Percentiles rank a stretch among this genome's conserved stretches.
Evolutionary conservation across 768 basidiomycete genomes (phyloP).

Genomic region (Suillus ampliporus): DNA sequence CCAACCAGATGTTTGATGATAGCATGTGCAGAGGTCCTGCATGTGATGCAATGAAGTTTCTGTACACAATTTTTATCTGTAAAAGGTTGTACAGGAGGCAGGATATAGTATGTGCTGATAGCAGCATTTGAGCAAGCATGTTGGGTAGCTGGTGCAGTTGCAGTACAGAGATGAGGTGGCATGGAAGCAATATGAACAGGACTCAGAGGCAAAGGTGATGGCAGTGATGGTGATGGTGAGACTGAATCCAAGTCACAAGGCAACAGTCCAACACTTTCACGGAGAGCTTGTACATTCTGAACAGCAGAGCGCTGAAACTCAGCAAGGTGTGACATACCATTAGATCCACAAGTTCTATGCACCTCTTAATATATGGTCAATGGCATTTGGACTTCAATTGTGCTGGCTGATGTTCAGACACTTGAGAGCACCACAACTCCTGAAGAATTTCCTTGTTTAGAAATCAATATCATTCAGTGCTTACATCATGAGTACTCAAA

Average conservation of each 20-base stretch:
- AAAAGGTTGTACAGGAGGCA: not conserved
- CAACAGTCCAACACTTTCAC: slow-evolving; percentile 11
- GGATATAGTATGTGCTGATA: not conserved
- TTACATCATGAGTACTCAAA: too few species aligned
- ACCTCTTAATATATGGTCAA: not conserved
- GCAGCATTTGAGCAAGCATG: not conserved
- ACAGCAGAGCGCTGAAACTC: slow-evolving; percentile 8
- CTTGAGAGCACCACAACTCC: not conserved
- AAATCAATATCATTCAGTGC: too few species aligned
- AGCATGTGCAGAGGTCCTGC: not conserved
- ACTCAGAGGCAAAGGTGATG: not conserved
- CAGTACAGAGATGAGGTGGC: not conserved
- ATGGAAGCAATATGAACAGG: not conserved
- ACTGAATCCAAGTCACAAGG: slow-evolving; percentile 4
- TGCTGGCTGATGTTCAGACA: not conserved
- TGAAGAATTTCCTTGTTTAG: too few species aligned
- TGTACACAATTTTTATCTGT: not conserved
- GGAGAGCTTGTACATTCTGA: slow-evolving; percentile 7
- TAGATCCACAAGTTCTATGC: not conserved
- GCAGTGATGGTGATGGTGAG: not conserved
- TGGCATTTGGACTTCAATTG: not conserved
- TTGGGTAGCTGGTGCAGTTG: not conserved
- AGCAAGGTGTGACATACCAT: not conserved
- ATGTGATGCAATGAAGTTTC: not conserved
- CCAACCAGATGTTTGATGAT: not conserved